A percentile compares a stretch with the other conserved stretches of the same genome.
Conservation (phyloP, 768 basidiomycete species). For the Pisolithus sp. region DNA sequence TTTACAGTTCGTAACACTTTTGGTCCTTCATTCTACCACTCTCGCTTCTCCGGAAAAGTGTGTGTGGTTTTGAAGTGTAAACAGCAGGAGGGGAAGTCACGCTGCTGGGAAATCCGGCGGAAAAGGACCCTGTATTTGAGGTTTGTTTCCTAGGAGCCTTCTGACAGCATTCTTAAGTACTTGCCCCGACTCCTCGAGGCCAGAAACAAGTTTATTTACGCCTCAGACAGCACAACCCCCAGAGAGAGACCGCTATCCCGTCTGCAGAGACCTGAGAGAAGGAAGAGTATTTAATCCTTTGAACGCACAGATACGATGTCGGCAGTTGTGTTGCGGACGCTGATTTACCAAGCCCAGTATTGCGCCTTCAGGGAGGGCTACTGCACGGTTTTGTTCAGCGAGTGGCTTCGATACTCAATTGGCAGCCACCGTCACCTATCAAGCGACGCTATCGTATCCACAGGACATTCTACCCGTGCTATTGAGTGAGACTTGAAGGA, state of each 20-base stretch:
- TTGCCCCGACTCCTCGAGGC: constrained; percentile 89
- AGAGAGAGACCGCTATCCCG: constrained; percentile 58
- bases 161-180: constrained; percentile 91
- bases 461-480: constrained; percentile 54
- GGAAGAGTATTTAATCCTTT: constrained; percentile 88
- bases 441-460: constrained; percentile 42
- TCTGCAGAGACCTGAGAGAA: constrained; percentile 80
- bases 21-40: too few species aligned
- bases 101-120: too few species aligned
- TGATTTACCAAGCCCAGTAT: constrained; percentile 93
- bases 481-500: constrained; percentile 72
- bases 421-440: constrained; percentile 52
- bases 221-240: constrained; percentile 52
- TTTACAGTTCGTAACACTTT: too few species aligned
- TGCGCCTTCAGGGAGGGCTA: constrained; percentile 88
- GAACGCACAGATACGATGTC: constrained; percentile 70
- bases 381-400: constrained; percentile 92
- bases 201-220: constrained; percentile 6
- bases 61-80: too few species aligned
- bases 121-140: too few species aligned
- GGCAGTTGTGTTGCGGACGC: constrained; percentile 86
- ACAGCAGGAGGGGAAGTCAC: too few species aligned
- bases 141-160: constrained; percentile 59
- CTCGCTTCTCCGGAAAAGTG: too few species aligned
- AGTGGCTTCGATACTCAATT: constrained; percentile 93